Base-by-base conservation (phyloP, 1,284 basidiomycete species). In the Cryptococcus sp. region DNA sequence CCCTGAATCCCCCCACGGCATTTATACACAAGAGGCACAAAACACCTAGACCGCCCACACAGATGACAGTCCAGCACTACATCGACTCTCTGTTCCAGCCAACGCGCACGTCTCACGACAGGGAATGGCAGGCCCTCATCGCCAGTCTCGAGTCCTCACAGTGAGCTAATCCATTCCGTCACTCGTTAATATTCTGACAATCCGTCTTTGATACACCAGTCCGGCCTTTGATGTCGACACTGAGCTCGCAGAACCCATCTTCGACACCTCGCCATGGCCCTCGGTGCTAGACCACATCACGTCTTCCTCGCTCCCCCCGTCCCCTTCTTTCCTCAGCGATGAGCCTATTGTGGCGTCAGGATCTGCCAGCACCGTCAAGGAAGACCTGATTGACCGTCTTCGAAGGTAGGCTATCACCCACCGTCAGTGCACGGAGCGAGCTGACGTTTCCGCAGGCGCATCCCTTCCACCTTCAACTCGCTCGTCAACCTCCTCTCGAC, bases 401-500 rank as follows among this genome's bases (percentile, higher is more conserved):
- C 54, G 56, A 16, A 44, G 45, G 59, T 60, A 12, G 11, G 59
- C 46, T 21, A 9, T 33, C 4, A 4, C 28, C 28, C 28, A 33
- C 28, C 5, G 28, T 9, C 4, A 33, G 28, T 35, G 11, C 16
- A 33, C 13, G 12, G 21, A 5, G 6, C 6, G 5, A 15, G 2
- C 47, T 55, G 23, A n/a, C 44, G 44, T 5, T 20, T 20, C 44
- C 7, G 44, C 13, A 72, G 70, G 11, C 71, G 70, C 20, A 52
- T 63, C 8, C 56, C 69, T 0, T 63, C 64, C 2, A 64, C 71
- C 1, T 68, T 62, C 51, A 58, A 49, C 16, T 66, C 68, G 3
- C 65, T 78, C 9, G 57, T 71, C 15, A 58, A 63, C 12, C 66
- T 78, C 3, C 59, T 78, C 13, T 58, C 56, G 4, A 67, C 68